Evolutionary conservation across 2,329 filamentous ascomycete species (phyloP).

Genomic region (Aaosphaeria pasadenensis): DNA sequence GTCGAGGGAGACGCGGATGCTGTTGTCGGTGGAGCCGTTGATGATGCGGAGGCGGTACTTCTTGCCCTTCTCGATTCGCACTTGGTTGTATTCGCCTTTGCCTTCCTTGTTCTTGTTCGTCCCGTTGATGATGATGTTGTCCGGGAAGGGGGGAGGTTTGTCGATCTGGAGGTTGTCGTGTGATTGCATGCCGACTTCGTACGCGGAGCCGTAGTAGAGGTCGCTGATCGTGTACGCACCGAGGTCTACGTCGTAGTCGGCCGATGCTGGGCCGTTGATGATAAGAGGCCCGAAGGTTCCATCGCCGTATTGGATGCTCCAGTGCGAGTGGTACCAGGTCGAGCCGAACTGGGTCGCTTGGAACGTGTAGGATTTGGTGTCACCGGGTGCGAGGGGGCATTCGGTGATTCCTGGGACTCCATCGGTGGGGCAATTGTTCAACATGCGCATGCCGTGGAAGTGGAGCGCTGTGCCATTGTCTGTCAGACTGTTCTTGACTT

Average conservation of each 20-base stretch:
- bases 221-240: slow-evolving; percentile 58
- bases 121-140: slow-evolving; percentile 31
- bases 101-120: slow-evolving; percentile 30
- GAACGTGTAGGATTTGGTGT: slow-evolving; percentile 13
- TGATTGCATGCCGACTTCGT: slow-evolving; percentile 16
- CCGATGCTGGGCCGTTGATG: slow-evolving; percentile 39
- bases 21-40: slow-evolving; percentile 42
- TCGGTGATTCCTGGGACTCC: slow-evolving; percentile 52
- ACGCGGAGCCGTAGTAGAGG: slow-evolving; percentile 51
- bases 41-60: slow-evolving; percentile 56
- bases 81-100: slow-evolving; percentile 13
- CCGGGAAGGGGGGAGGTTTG: slow-evolving; percentile 33
- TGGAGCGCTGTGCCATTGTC: slow-evolving; percentile 60
- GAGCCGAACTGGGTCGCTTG: slow-evolving; percentile 27
- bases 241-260: slow-evolving; percentile 55
- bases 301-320: slow-evolving; percentile 39
- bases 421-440: slow-evolving; percentile 40
- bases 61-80: slow-evolving; percentile 39
- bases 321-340: slow-evolving; percentile 29
- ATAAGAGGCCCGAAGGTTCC: slow-evolving; percentile 37
- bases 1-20: slow-evolving; percentile 27
- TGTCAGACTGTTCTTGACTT: slow-evolving; percentile 50
- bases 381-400: slow-evolving; percentile 55
- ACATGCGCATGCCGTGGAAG: slow-evolving; percentile 58
- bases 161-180: slow-evolving; percentile 27